phyloP scores from a whole-genome alignment of 1,284 basidiomycete species.

The Stygiomarasmius scandens region DNA sequence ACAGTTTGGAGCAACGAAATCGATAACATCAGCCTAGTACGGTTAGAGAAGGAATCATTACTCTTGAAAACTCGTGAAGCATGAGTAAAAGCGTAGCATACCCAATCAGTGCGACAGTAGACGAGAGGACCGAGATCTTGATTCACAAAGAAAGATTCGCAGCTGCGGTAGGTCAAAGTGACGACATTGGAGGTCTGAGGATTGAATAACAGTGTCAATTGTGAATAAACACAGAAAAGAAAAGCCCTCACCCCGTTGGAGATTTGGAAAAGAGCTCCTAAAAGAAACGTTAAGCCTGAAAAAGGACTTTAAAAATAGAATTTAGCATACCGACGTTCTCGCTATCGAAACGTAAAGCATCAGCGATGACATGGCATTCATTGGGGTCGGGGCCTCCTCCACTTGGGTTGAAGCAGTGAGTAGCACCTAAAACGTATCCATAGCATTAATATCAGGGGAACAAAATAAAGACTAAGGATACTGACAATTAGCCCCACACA shows the following conservation, averaged over 20 bases:
- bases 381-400: conserved; percentile 49
- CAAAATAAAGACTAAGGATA: background rate
- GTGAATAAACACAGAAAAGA: background rate
- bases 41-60: too few species aligned
- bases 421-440: conserved; percentile 33
- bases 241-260: conserved; percentile 27
- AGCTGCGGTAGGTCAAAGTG: conserved; percentile 36
- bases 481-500: conserved; percentile 48
- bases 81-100: too few species aligned
- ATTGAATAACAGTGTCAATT: conserved; percentile 1
- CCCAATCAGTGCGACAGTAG: conserved; percentile 45
- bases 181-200: conserved; percentile 35
- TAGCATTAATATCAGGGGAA: background rate
- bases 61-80: too few species aligned
- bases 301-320: background rate
- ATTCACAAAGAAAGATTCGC: conserved; percentile 43
- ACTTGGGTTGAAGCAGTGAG: conserved; percentile 44
- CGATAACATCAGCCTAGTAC: conserved; percentile 43
- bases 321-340: conserved; percentile 41
- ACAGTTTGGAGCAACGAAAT: conserved; percentile 44
- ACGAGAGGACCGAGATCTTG: conserved; percentile 33
- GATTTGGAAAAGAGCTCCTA: conserved; percentile 37
- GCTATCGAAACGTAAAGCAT: conserved; percentile 47
- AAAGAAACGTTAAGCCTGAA: background rate
- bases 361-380: conserved; percentile 50